Evolutionary conservation across 2,329 filamentous ascomycete species (phyloP), one percentile per base, ranked within the genome.

Genomic region (Talaromyces sp.): DNA sequence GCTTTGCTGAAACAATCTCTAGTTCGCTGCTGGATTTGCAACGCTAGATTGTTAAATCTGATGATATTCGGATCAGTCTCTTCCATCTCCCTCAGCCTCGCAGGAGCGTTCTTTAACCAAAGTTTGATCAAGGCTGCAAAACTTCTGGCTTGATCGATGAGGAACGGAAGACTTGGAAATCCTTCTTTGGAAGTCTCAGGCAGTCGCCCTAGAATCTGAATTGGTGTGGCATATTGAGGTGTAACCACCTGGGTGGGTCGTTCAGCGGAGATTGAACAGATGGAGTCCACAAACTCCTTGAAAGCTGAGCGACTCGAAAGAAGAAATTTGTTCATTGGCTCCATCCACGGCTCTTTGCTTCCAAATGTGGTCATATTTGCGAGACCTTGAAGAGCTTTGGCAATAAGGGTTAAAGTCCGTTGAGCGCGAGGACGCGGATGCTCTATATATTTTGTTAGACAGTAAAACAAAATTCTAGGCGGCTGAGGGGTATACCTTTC

Each of bases 311-410:
- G 86, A 69, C 96, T 88, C 1, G 85, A 81, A 9, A 82, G 83
- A 53, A 98, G 79, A 68, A 97, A 97, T 50, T 84, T 85, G 71
- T 97, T 98, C 93, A 98, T 98, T 0, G 92, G 92, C 76, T 96
- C 93, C 93, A 98, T 97, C 91, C 92, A 98, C n/a, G 89, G 87
- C 74, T 98, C 93, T 72, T 96, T 96, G 70, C 90, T 93, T 46
- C 93, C 93, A 71, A 97, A 97, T 0, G 86, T 91, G 1, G 91
- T 90, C 76, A 97, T 83, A 72, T 97, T 97, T 19, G 92, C 91
- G 61, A 98, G 82, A 17, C 91, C 93, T 75, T 97, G 93, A 9
- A 98, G 80, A 1, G 90, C 91, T 75, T 98, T 98, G 26, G 93
- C 91, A 62, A 98, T 93, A 55, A 98, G 82, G 0, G 93, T 97